phyloP scores from a whole-genome alignment of 169 alveolate genomes.

The Eimeria praecox region DNA sequence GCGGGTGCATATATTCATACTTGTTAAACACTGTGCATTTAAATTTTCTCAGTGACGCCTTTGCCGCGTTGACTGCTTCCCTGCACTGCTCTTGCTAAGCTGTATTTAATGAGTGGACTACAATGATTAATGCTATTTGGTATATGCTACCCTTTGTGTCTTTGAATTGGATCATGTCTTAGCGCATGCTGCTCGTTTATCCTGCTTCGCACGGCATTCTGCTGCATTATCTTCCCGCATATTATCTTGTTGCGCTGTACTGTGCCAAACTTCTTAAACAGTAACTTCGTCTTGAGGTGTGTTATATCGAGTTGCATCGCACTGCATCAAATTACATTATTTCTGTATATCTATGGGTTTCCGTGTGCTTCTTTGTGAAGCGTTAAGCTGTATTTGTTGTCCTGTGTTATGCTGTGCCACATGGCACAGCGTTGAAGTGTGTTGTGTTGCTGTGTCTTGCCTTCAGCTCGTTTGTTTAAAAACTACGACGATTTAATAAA shows the following conservation, averaged over 20 bases:
- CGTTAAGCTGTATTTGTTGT: background rate
- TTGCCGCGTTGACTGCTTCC: background rate
- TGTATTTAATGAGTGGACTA: background rate
- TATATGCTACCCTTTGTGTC: background rate
- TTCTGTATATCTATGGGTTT: too few relatives aligned
- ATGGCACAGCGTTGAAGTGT: background rate
- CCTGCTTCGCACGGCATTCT: background rate
- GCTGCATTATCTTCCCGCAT: background rate
- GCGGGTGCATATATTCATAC: background rate
- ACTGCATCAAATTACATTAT: background rate
- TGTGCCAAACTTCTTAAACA: background rate
- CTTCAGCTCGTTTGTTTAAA: slow-evolving; percentile 60
- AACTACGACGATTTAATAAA: slow-evolving; percentile 57
- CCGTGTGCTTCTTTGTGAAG: background rate
- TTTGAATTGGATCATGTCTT: background rate
- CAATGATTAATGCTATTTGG: background rate
- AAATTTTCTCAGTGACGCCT: background rate
- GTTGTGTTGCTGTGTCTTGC: background rate
- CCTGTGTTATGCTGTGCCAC: background rate
- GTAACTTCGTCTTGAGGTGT: background rate
- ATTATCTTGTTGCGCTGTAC: background rate
- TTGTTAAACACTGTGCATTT: background rate
- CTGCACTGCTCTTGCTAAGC: background rate
- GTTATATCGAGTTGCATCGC: background rate
- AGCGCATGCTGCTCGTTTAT: background rate